Evolutionary conservation across 1,139 yeast species (phyloP), one percentile per base, ranked within the genome.

Genomic region (Kodamaea derodonti): DNA sequence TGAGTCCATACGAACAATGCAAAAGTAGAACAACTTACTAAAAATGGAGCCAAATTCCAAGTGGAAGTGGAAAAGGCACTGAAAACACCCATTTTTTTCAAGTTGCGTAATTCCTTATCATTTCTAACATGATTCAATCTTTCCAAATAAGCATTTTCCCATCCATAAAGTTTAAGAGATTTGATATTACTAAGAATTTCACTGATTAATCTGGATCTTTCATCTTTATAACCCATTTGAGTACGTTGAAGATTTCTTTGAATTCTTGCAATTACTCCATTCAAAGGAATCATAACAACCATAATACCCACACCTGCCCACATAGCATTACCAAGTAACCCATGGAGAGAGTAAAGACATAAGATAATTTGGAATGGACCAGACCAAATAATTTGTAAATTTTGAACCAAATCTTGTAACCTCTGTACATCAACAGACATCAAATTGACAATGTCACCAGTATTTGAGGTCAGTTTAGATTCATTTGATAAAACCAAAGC

Each of bases 401-500:
- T 83, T 55, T 88, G 95, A 28, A 86, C 79, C 41, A 90, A 69
- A 52, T 90, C 97, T 60, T 88, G 97, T 39, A 92, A 67, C 61
- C 97, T 76, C 64, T 90, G 97, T 6, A 94, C 85, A 62, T 92
- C 98, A 33, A 92, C 97, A 34, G 97, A 84, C 97, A 90, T 90
- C 52, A 92, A 71, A 52, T 94, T 92, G 36, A 92, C 98, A 51
- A 94, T 87, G 56, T 94, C 98, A 56, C 98, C 98, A n/a, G 96
- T 87, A 18, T 87, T 77, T 33, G 87, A 80, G 35, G 75, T 70
- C 37, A 78, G 83, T 37, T 86, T 80, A 7, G 95, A 84, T 52
- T 92, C 97, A 48, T 80, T 84, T 3, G 96, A 86, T 40, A 94
- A 70, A 7, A 75, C 77, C 43, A 94, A 65, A 0, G 97, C 71